Percentiles rank a stretch among this genome's conserved stretches.
Conservation (phyloP, 2,329 filamentous ascomycete species). For the Ustulina deusta region DNA sequence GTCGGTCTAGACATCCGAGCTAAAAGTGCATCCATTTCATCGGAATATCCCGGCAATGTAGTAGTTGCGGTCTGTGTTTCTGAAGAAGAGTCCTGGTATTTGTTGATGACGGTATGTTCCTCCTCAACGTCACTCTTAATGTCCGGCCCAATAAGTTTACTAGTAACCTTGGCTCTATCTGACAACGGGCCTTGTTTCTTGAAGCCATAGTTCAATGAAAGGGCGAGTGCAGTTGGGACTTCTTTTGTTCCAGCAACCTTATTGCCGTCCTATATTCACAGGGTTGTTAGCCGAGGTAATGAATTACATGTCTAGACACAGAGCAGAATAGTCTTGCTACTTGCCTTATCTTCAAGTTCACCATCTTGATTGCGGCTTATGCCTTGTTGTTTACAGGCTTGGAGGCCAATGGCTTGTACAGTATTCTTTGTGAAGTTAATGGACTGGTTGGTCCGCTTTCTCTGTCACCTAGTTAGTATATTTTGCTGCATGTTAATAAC, state of each 20-base stretch:
- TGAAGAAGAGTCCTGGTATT: neutral
- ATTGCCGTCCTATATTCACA: neutral
- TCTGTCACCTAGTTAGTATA: conserved; percentile 20
- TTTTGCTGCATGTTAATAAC: neutral
- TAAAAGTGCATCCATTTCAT: neutral
- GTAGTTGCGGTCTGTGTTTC: neutral
- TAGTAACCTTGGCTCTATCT: neutral
- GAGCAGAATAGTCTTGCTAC: neutral
- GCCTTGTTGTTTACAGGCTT: neutral
- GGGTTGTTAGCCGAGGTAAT: neutral
- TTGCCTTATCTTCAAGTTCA: conserved; percentile 14
- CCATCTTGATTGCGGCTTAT: neutral
- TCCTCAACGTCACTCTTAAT: no score
- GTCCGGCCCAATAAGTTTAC: neutral
- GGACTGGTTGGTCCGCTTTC: conserved; percentile 15
- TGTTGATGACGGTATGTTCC: no score
- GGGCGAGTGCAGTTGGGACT: neutral
- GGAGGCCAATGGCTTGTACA: neutral
- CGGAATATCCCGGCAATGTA: neutral
- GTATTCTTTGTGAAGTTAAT: neutral
- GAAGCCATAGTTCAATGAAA: neutral
- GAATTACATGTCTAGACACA: neutral
- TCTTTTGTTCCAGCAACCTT: neutral
- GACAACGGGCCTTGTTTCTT: neutral
- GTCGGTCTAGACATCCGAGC: neutral